phyloP scores from a whole-genome alignment of 306 rosid species.

The Fragaria nilgerrensis region DNA sequence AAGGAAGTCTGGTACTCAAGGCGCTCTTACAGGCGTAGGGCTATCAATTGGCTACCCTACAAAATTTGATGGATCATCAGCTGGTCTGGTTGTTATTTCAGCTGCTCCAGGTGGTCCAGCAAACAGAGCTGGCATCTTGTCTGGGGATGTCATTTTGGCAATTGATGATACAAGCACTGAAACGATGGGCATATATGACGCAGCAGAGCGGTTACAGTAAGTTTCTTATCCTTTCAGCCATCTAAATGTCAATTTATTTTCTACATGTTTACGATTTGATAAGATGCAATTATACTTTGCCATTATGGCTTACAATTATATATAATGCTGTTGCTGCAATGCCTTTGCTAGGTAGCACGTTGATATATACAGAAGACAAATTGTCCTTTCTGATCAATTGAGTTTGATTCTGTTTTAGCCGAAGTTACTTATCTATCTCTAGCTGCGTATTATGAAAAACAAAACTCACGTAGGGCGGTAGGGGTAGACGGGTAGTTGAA shows the following conservation, averaged over 20 bases:
- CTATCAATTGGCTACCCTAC: slow-evolving; percentile 88
- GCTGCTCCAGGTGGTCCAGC: slow-evolving; percentile 96
- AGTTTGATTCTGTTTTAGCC: background rate
- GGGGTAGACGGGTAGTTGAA: background rate
- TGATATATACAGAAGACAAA: background rate
- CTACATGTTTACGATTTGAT: slow-evolving; percentile 2
- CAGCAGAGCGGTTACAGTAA: slow-evolving; percentile 92
- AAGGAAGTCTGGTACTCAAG: slow-evolving; percentile 99
- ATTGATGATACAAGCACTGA: slow-evolving; percentile 80
- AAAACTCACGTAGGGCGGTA: background rate
- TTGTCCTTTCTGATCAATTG: background rate
- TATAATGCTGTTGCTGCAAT: background rate
- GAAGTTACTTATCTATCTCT: background rate
- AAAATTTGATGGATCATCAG: slow-evolving; percentile 48
- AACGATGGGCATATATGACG: slow-evolving; percentile 86
- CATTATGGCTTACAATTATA: background rate
- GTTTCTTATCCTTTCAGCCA: slow-evolving; percentile 40
- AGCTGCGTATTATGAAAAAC: background rate
- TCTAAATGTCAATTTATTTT: slow-evolving; percentile 23
- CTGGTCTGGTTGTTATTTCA: slow-evolving; percentile 79
- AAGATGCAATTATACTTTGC: slow-evolving; percentile 8
- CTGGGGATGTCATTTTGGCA: slow-evolving; percentile 82
- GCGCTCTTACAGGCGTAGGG: slow-evolving; percentile 92
- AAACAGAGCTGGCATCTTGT: slow-evolving; percentile 69
- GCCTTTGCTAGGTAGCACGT: background rate